A percentile compares a stretch with the other conserved stretches of the same genome.
phyloP scores from a whole-genome alignment of 1,139 yeast species.

The Saccharomyces pastorianus region DNA sequence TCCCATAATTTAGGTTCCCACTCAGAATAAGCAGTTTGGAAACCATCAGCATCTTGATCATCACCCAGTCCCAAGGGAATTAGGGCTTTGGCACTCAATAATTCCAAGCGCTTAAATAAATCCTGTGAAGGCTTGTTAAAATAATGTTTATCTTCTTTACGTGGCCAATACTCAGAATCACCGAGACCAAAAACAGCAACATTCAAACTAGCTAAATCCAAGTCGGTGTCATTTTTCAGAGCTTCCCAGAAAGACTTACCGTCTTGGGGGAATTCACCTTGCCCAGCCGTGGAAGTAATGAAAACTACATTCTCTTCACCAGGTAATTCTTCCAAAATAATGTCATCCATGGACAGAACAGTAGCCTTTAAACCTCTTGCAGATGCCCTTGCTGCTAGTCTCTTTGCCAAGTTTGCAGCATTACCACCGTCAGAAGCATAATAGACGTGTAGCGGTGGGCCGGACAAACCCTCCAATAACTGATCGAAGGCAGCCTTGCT shows the following conservation, averaged over 20 bases:
- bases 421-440: slow-evolving; percentile 95
- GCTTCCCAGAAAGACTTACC: slow-evolving; percentile 90
- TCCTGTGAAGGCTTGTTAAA: slow-evolving; percentile 90
- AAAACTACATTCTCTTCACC: slow-evolving; percentile 76
- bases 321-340: slow-evolving; percentile 70
- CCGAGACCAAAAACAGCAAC: slow-evolving; percentile 85
- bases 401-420: slow-evolving; percentile 77
- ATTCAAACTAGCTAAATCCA: slow-evolving; percentile 63
- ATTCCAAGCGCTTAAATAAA: slow-evolving; percentile 51
- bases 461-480: slow-evolving; percentile 77
- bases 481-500: slow-evolving; percentile 74
- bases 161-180: slow-evolving; percentile 94
- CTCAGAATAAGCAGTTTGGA: slow-evolving; percentile 73
- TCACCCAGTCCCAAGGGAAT: slow-evolving; percentile 87
- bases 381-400: slow-evolving; percentile 73
- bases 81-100: slow-evolving; percentile 67
- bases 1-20: slow-evolving; percentile 89
- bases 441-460: slow-evolving; percentile 85
- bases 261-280: slow-evolving; percentile 95
- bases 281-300: slow-evolving; percentile 88
- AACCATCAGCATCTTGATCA: slow-evolving; percentile 96
- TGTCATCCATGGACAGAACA: slow-evolving; percentile 77
- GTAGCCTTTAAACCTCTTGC: slow-evolving; percentile 79
- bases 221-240: slow-evolving; percentile 58
- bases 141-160: slow-evolving; percentile 89